Base-by-base conservation (phyloP, 108 stramenopile species). In the Discostella pseudostelligera region DNA sequence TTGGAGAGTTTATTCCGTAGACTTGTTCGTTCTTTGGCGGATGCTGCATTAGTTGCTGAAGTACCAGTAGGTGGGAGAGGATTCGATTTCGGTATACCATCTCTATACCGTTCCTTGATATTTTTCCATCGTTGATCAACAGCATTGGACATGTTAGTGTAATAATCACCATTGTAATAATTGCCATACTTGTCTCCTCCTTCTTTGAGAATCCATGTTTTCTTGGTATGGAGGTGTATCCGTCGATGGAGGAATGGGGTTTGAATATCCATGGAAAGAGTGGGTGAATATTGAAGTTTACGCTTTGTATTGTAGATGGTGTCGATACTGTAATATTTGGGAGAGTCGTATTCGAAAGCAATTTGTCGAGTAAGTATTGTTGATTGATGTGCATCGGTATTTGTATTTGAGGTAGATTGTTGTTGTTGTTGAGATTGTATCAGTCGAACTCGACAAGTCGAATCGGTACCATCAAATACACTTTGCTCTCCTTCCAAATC, bases 221-320 rank as follows among this genome's bases (percentile, higher is more conserved):
- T 55, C 37, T 53, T 69, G 2, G 62, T 49, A 26, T 59, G 67
- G 14, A 76, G 44, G 53, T 64, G 56, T 0, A 76, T 22, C 14
- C 75, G 75, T 6, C 47, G 75, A 51, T 69, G 75, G 4, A 76
- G 25, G 44, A 76, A 24, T 12, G 75, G 67, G 36, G 75, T 69
- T 24, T 53, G 24, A 6, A 69, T 12, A 29, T 76, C 32, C 32
- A 69, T 4, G 4, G 39, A 47, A 13, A 76, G n/a, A 35, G 56
- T 54, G 17, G 75, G 75, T n/a, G 75, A 39, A 35, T 67, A 67
- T 16, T 24, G 67, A 8, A 36, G 13, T 4, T 13, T 6, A 9
- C 51, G 4, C 12, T 28, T 28, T 28, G 13, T 7, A 0, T 8
- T 3, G 28, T 16, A 8, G 8, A 4, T 4, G 39, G 29, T 19